Conservation (phyloP, 176 grass and related monocot species). For the Zea luxurians region DNA sequence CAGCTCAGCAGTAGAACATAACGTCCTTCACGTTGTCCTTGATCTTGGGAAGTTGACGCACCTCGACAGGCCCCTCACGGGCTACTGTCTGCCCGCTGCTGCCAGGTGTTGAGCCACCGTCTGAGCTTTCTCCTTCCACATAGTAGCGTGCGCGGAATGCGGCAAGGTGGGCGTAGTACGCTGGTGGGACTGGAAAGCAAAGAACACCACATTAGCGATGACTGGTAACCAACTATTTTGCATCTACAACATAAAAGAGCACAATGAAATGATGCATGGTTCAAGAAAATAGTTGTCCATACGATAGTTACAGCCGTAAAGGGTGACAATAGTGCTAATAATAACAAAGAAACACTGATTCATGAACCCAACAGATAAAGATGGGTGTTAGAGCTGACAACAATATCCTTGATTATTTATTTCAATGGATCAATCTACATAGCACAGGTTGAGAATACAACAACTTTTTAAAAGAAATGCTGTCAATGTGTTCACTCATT, state of each 20-base stretch:
- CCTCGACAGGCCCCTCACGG: conserved; percentile 44
- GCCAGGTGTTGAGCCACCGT: conserved; percentile 42
- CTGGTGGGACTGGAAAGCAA: conserved; percentile 57
- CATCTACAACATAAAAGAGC: background rate
- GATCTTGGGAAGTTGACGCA: conserved; percentile 62
- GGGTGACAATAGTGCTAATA: background rate
- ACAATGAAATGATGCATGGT: background rate
- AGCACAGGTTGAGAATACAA: background rate
- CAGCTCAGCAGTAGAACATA: conserved; percentile 82
- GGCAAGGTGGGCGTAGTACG: conserved; percentile 66
- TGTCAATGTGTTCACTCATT: background rate
- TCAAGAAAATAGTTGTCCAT: conserved; percentile 15
- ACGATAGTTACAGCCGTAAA: background rate
- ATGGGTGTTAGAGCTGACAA: background rate
- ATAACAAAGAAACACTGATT: background rate
- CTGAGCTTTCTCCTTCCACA: conserved; percentile 49
- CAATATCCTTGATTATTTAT: background rate
- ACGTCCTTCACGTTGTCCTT: conserved; percentile 76
- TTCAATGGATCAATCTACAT: background rate
- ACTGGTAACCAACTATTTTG: background rate
- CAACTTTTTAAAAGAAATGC: background rate
- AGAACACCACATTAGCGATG: background rate
- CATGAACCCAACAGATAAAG: background rate
- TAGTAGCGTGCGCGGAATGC: conserved; percentile 69
- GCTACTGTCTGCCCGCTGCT: conserved; percentile 32